Evolutionary conservation across 768 basidiomycete species (phyloP), one percentile per base, ranked within the genome.

Genomic region (Sarcodon aspratus): DNA sequence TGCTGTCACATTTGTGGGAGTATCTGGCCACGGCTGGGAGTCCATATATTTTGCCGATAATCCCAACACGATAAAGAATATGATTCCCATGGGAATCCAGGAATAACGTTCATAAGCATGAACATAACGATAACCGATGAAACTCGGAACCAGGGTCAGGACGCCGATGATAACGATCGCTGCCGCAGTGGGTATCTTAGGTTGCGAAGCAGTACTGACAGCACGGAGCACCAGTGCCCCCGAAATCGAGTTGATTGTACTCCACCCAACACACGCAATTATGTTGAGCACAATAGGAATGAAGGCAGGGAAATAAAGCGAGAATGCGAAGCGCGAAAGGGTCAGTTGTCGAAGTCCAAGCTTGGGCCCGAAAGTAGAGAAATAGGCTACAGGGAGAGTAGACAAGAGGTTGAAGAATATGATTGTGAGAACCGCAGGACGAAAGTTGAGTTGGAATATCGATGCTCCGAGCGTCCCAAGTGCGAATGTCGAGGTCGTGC

Each of bases 151-250:
- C 45, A 71, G 59, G 12, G 69, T 72, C 45, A 63, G 49, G 47
- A 71, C 33, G 3, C 71, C 71, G 50, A 74, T 68, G 52, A 74
- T 65, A 38, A 73, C 63, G 46, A 72, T 69, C 8, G 69, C 72
- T 6, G 61, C 70, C 4, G 69, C 65, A 33, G 59, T 56, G 7
- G 66, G 66, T 34, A 70, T 66, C 40, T 27, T 42, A 8, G 40
- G 9, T 27, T 57, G 50, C 53, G 62, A 47, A 43, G 49, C 3
- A 58, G 55, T 7, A 48, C 56, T 35, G 56, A 63, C 49, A 56
- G 58, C 55, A 57, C 60, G 54, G 51, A 65, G 59, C 48, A 62
- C 62, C 61, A 55, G 62, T 45, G 49, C 61, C 52, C 61, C 63
- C 27, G 59, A 52, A 45, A 63, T 58, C n/a, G 54, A 54, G 59